These are phyloP conservation scores for Artemisia annua DNA, from an alignment of 129 eudicot species.

Conservation along the genomic window DNA sequence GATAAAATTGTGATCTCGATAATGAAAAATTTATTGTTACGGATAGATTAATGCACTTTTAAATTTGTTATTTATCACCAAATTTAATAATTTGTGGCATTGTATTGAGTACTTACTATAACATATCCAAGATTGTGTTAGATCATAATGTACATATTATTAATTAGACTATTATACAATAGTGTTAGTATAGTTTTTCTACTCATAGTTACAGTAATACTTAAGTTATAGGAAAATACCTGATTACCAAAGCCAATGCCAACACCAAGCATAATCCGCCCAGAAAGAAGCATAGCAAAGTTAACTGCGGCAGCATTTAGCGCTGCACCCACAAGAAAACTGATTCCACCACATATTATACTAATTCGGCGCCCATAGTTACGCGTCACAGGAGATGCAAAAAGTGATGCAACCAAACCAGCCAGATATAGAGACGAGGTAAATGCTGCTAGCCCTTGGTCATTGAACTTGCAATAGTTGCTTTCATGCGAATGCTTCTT, in stretches of 20 bases:
- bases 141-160: no score
- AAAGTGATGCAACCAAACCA: conserved; percentile 66
- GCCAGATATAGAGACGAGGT: conserved; percentile 84
- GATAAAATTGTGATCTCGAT: no score
- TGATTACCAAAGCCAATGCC: conserved; percentile 96
- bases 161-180: no score
- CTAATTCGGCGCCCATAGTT: conserved; percentile 73
- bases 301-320: conserved; percentile 67
- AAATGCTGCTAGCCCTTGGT: conserved; percentile 82
- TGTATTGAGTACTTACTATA: no score
- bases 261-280: conserved; percentile 87
- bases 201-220: no score
- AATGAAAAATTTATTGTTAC: no score
- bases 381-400: conserved; percentile 73
- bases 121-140: no score
- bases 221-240: conserved; percentile 33
- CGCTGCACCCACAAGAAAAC: conserved; percentile 70
- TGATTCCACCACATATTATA: conserved; percentile 66
- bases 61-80: no score
- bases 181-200: no score
- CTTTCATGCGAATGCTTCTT: conserved; percentile 66
- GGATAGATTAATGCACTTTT: no score
- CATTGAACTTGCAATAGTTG: conserved; percentile 82
- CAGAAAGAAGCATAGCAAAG: conserved; percentile 73
- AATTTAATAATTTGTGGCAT: no score